A percentile compares a stretch with the other conserved stretches of the same genome.
These are phyloP conservation scores for Populus tomentosa DNA, from an alignment of 441 rosid species.

Conservation along the genomic window DNA sequence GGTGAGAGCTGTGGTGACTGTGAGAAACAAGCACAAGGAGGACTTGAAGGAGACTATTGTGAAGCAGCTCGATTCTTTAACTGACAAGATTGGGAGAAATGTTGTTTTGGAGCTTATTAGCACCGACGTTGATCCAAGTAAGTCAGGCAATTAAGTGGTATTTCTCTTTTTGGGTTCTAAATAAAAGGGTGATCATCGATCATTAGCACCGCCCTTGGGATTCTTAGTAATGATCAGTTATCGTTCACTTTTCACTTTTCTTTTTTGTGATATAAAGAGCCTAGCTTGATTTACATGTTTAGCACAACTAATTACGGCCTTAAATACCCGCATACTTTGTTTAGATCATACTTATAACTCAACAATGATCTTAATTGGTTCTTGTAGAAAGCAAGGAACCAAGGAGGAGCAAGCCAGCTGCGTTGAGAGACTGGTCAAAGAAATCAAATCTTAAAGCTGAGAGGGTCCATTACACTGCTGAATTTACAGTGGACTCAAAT, in stretches of 20 bases:
- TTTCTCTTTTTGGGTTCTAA: background rate
- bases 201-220: background rate
- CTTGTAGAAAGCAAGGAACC: slow-evolving; percentile 63
- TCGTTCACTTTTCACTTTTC: background rate
- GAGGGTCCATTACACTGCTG: slow-evolving; percentile 79
- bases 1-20: slow-evolving; percentile 69
- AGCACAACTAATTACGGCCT: background rate
- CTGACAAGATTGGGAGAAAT: slow-evolving; percentile 75
- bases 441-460: slow-evolving; percentile 64
- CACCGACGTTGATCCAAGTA: slow-evolving; percentile 80
- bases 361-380: background rate
- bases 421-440: slow-evolving; percentile 76
- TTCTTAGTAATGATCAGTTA: background rate
- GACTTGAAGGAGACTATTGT: slow-evolving; percentile 66
- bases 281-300: no score
- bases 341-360: background rate
- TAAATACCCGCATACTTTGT: background rate
- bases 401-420: slow-evolving; percentile 70
- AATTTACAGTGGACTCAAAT: slow-evolving; percentile 59
- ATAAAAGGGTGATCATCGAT: background rate
- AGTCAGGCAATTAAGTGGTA: slow-evolving; percentile 10
- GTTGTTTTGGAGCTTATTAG: slow-evolving; percentile 81
- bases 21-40: slow-evolving; percentile 75
- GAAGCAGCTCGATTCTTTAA: slow-evolving; percentile 61
- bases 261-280: background rate